Evolutionary conservation across 495 filamentous ascomycete genomes (phyloP).

Genomic region (Daldinia loculata): DNA sequence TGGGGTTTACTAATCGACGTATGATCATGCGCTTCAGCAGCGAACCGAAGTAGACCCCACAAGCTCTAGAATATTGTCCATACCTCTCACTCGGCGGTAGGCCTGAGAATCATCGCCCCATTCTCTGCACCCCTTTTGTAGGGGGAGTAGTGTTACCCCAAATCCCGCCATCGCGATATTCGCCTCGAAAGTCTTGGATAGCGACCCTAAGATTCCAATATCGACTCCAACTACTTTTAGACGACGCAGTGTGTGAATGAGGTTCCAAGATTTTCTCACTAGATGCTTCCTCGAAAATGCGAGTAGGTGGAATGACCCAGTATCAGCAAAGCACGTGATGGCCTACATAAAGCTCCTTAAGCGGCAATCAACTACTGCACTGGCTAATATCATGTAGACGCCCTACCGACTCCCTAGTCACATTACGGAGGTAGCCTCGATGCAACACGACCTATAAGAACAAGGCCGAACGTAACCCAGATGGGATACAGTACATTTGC

Average conservation of each 20-base stretch:
- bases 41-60: not conserved
- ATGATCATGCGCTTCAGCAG: conserved; percentile 6
- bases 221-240: not conserved
- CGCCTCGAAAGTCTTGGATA: conserved; percentile 8
- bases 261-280: not conserved
- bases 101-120: not conserved
- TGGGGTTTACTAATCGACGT: not conserved
- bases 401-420: conserved; percentile 14
- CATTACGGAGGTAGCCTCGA: conserved; percentile 25
- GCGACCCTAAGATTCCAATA: not conserved
- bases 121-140: not conserved
- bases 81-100: not conserved
- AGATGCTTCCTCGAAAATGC: not conserved
- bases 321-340: conserved; percentile 20
- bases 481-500: conserved; percentile 14
- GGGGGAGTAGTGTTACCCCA: conserved; percentile 1
- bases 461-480: conserved; percentile 17
- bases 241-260: not conserved
- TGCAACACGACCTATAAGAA: conserved; percentile 36
- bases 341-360: not conserved
- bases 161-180: conserved; percentile 9
- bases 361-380: conserved; percentile 7
- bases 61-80: not conserved
- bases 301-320: conserved; percentile 1
- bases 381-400: conserved; percentile 26